Evolutionary conservation across 2,329 filamentous ascomycete genomes (phyloP), one percentile per base, ranked within the genome.

Genomic region (Alternaria gansuensis): DNA sequence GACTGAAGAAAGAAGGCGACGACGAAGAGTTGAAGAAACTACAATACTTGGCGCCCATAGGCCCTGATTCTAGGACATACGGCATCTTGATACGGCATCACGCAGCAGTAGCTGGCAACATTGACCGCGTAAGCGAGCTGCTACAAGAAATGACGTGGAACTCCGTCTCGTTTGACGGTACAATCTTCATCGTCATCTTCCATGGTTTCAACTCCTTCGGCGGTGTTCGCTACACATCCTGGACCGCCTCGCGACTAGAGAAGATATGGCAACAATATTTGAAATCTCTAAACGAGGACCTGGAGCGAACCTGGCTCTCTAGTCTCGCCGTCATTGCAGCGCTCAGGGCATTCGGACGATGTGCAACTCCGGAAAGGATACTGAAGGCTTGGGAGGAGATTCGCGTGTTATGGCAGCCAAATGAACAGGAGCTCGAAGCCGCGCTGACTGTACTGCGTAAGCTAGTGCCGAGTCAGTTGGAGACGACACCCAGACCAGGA

Each of bases 191-290:
- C 36, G 84, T 90, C 7, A 81, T 98, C 3, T 91, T 98, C 78
- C 89, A 92, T 68, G 93, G 91, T 0, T 99, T 98, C 72, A 83
- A 84, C 31, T 76, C 81, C 2, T 89, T 97, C 71, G 94, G 93
- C 10, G 88, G 87, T 26, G 77, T 83, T 17, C 79, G 81, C 24
- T 81, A 88, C 63, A 88, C 88, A 0, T 83, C 86, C 11, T 99
- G 95, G 94, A 92, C 87, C 28, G 80, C 82, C 29, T 78, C 84
- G 64, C 84, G 87, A n/a, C 84, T 98, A 3, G 83, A 89, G 52
- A 64, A 64, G 17, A 43, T 70, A 5, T 77, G 72, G 73, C 44
- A n/a, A 0, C 62, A 75, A 40, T 76, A 71, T 40, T 51, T 77
- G 1, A 46, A 63, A 14, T 64, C 66, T 14, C 63, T 73, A 0